Conservation (phyloP, 768 basidiomycete species). For the Pleurotus eryngii region DNA sequence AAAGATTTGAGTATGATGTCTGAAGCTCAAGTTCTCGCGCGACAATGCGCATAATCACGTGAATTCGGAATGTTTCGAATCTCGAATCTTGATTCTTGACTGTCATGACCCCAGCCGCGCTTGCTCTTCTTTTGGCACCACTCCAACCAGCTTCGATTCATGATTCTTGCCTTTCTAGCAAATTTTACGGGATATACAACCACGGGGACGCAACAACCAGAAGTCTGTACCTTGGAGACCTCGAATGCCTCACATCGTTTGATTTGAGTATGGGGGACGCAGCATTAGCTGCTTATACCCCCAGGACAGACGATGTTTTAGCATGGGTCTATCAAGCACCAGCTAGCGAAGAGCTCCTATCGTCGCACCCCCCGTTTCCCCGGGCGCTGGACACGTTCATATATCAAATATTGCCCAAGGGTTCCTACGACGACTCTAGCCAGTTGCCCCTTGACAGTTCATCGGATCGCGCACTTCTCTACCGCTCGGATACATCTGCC, state of each 20-base stretch:
- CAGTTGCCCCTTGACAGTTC: background rate
- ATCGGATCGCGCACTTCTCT: slow-evolving; percentile 33
- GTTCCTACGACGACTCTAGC: slow-evolving; percentile 1
- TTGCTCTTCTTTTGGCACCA: slow-evolving; percentile 39
- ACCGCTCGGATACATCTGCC: slow-evolving; percentile 39
- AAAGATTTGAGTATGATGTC: too few species aligned
- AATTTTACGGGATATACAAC: slow-evolving; percentile 56
- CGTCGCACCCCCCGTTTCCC: slow-evolving; percentile 22
- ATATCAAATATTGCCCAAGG: slow-evolving; percentile 16
- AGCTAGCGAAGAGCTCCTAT: slow-evolving; percentile 43
- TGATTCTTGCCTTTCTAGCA: slow-evolving; percentile 43
- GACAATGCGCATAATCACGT: background rate
- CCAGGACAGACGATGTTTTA: slow-evolving; percentile 33
- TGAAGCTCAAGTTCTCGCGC: background rate
- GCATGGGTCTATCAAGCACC: slow-evolving; percentile 61
- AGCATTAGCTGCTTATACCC: slow-evolving; percentile 22
- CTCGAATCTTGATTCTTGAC: background rate
- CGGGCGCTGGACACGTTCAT: slow-evolving; percentile 36
- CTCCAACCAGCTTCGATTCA: slow-evolving; percentile 38
- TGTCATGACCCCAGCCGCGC: background rate
- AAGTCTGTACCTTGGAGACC: slow-evolving; percentile 44
- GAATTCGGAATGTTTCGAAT: background rate
- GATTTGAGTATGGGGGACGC: slow-evolving; percentile 15
- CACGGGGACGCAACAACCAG: slow-evolving; percentile 29
- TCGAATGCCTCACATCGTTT: slow-evolving; percentile 37